phyloP scores from a whole-genome alignment of 257 asterid genomes.

The Rubia yunnanensis region DNA sequence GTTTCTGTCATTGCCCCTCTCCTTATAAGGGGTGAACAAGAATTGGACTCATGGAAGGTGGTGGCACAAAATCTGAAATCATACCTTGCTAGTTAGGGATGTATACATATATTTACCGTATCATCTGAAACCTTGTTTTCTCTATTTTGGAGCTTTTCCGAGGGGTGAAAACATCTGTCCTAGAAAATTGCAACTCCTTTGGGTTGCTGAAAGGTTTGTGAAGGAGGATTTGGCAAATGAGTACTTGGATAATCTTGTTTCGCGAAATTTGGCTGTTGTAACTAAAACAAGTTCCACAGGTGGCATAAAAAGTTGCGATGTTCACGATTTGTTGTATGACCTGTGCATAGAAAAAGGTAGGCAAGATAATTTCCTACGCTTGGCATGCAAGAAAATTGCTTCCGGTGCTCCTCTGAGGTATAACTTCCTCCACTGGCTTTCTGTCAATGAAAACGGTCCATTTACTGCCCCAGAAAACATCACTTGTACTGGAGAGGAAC shows the following conservation, averaged over 20 bases:
- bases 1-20: background rate
- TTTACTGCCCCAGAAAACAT: background rate
- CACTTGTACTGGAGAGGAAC: background rate
- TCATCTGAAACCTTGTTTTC: background rate
- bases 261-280: background rate
- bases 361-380: background rate
- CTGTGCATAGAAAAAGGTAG: background rate
- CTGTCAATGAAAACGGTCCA: background rate
- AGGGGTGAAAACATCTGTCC: background rate
- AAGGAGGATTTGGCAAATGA: background rate
- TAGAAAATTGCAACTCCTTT: background rate
- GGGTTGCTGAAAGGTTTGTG: background rate
- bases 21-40: background rate
- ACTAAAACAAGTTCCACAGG: background rate
- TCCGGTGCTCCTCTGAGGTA: background rate
- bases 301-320: background rate
- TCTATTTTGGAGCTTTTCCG: background rate
- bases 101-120: background rate
- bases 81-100: background rate
- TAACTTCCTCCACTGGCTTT: background rate
- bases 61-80: background rate
- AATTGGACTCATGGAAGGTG: background rate
- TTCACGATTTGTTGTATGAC: background rate
- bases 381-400: background rate
- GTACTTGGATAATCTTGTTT: background rate